Base-by-base conservation (phyloP, 179 eudicot genomes). In the Camellia oleifera region DNA sequence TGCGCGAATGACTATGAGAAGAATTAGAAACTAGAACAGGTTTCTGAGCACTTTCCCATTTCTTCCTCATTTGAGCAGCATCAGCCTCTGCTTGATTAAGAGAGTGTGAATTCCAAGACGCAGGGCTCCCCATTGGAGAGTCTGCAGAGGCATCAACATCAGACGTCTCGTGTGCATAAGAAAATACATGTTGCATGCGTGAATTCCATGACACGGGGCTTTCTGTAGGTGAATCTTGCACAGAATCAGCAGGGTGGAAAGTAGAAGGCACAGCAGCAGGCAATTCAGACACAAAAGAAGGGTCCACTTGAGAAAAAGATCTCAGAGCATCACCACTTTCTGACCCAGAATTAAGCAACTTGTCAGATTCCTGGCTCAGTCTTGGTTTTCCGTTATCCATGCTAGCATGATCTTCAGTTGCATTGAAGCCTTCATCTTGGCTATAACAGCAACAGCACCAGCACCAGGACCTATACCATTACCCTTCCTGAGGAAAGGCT, bases 11-110 rank as follows among this genome's bases (percentile, higher is more conserved):
- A 78, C 81, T 84, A 75, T 81, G 83, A 23, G 95, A 91, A 60
- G 96, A 85, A 82, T 91, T 93, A 18, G 84, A 72, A 42, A 83
- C 92, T 69, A 92, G 77, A 69, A 88, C 72, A 26, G 98, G 97
- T 83, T 94, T 94, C 83, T 97, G 97, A 71, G 98, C 89, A 78
- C 87, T 85, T 81, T 97, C 99, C 99, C 99, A 94, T 86, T 94
- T 92, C 86, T 93, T 97, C 85, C 98, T 90, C 97, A 94, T 94
- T 83, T 91, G 78, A 77, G 97, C 91, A 78, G 93, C 96, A 86
- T 94, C 99, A 74, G 88, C 78, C 13, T 94, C 97, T 69, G 82
- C 84, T 74, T 90, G 93, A 75, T 86, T 83, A 42, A 92, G 86
- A 74, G 92, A 72, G 74, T 89, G 91, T 68, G 89, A 91, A 78